phyloP scores from a whole-genome alignment of 2,329 filamentous ascomycete species.

The Calonectria montana region DNA sequence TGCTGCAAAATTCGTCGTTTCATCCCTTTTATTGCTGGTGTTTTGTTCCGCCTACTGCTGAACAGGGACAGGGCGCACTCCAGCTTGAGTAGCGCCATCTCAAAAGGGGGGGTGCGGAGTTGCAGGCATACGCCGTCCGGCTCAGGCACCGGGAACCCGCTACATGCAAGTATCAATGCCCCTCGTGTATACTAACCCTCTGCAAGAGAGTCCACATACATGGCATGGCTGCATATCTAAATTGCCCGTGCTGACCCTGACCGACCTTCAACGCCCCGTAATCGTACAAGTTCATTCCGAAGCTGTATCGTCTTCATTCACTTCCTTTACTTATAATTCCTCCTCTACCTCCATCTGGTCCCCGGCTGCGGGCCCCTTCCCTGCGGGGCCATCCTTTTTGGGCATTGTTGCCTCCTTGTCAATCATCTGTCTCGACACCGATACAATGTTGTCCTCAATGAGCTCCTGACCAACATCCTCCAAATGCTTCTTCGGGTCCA shows the following conservation, averaged over 20 bases:
- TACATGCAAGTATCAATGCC: slow-evolving; percentile 33
- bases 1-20: slow-evolving; percentile 1
- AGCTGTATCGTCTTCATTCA: slow-evolving; percentile 27
- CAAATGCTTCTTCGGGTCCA: slow-evolving; percentile 99
- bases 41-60: slow-evolving; percentile 11
- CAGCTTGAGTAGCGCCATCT: not conserved
- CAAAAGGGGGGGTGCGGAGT: slow-evolving; percentile 5
- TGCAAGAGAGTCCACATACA: slow-evolving; percentile 25
- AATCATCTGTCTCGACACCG: slow-evolving; percentile 98
- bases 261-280: slow-evolving; percentile 46
- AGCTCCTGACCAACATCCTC: slow-evolving; percentile 96
- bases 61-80: slow-evolving; percentile 5
- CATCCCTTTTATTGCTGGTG: slow-evolving; percentile 14
- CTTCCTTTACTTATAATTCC: slow-evolving; percentile 50
- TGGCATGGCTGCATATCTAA: slow-evolving; percentile 42
- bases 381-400: slow-evolving; percentile 67
- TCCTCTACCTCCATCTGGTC: slow-evolving; percentile 80
- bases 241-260: slow-evolving; percentile 42
- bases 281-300: slow-evolving; percentile 46
- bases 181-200: slow-evolving; percentile 37
- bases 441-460: slow-evolving; percentile 99
- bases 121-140: slow-evolving; percentile 8
- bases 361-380: slow-evolving; percentile 63
- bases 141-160: slow-evolving; percentile 5
- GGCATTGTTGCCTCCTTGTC: slow-evolving; percentile 98